These are phyloP conservation scores for Solanum bulbocastanum DNA, from an alignment of 257 asterid genomes.

Conservation along the genomic window DNA sequence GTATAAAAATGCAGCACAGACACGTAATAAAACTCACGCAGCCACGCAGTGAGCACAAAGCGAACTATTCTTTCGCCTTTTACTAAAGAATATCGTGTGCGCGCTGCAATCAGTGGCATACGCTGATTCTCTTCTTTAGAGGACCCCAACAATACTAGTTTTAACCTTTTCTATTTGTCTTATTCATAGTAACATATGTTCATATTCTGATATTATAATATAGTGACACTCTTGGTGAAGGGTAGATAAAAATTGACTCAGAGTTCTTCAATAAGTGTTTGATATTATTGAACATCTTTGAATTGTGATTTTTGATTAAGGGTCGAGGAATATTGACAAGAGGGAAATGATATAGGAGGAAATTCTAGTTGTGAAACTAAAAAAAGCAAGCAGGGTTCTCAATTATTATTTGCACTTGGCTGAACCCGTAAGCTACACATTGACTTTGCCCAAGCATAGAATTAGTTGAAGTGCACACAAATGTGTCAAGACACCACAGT, in stretches of 20 bases:
- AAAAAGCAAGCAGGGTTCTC: neutral
- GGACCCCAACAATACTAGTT: neutral
- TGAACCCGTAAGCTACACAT: neutral
- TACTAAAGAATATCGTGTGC: neutral
- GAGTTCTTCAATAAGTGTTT: too few relatives aligned
- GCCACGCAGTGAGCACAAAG: neutral
- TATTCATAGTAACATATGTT: neutral
- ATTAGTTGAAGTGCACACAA: neutral
- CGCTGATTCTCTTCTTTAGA: neutral
- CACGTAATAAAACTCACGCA: neutral
- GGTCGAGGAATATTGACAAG: neutral
- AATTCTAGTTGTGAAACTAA: neutral
- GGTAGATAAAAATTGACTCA: neutral
- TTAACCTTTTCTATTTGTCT: neutral
- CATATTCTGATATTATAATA: neutral
- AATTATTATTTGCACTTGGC: neutral
- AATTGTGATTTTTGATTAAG: neutral
- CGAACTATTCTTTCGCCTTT: neutral
- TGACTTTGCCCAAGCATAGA: neutral
- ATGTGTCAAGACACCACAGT: neutral
- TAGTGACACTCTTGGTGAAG: too few relatives aligned
- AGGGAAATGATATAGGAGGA: neutral
- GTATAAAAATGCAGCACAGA: neutral
- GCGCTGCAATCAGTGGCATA: neutral
- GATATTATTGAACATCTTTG: neutral